Evolutionary conservation across 2,329 filamentous ascomycete species (phyloP), one percentile per base, ranked within the genome.

Genomic region (Diplocarpon rosae): DNA sequence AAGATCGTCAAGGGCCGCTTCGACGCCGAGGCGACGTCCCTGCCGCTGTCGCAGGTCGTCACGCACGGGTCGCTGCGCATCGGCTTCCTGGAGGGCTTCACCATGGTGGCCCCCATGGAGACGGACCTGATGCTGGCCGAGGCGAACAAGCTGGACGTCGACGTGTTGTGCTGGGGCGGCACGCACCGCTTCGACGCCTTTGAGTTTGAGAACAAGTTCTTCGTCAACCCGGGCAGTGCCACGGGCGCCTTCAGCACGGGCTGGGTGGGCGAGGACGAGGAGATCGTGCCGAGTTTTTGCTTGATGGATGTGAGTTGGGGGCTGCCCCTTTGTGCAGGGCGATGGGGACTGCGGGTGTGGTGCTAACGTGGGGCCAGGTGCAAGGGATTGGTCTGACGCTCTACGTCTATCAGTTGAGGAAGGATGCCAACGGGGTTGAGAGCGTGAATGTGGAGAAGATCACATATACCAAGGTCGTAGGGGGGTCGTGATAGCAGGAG

Each of bases 381-480:
- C 90, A 96, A 76, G 90, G 90, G 28, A 93, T 95, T 62, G 93
- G 93, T 13, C 75, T 96, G 54, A 93, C 93, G 48, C 73, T 96
- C 39, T 96, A 96, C 64, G 90, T 96, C 42, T 96, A 96, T 63
- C 84, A 89, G 63, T 65, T 89, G 59, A 77, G 81, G 62, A 87
- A 83, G 61, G 83, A 87, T 56, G 79, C 76, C 45, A 80, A 84
- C 54, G 85, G 85, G 13, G 76, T 76, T 30, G 84, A 89, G 64
- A 87, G 81, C 48, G 84, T 90, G 37, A 82, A 81, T 13, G 85
- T 90, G 34, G 85, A 90, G 64, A 90, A 90, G 69, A 83, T 90
- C 50, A 88, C 85, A 40, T 90, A 85, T 64, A 85, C 84, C 57
- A 89, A 88, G 69, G 81, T 80, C 32, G 76, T 62, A 27, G 53